Evolutionary conservation across 305 asterid species (phyloP).

Genomic region (Rubia peregrina): DNA sequence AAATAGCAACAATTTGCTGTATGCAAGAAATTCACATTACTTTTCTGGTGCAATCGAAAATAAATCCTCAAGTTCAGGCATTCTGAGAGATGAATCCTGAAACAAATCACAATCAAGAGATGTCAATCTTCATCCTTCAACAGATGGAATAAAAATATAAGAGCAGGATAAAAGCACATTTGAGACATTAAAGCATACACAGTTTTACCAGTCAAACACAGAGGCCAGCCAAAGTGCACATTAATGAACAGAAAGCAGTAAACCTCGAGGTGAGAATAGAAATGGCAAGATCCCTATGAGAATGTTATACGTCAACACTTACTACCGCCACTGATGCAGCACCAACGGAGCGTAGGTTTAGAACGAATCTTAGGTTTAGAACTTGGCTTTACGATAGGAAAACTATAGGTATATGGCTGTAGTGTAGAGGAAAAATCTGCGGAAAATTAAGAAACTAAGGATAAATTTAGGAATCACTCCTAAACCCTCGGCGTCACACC

Average conservation of each 20-base stretch:
- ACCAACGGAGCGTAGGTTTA: too few relatives aligned
- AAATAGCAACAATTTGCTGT: constrained; percentile 1
- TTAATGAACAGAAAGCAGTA: background rate
- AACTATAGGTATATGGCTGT: too few relatives aligned
- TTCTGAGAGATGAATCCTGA: constrained; percentile 87
- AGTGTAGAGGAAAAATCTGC: too few relatives aligned
- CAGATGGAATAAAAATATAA: background rate
- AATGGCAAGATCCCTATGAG: background rate
- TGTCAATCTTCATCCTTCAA: background rate
- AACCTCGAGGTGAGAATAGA: background rate
- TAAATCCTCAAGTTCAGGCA: constrained; percentile 80
- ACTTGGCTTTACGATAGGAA: too few relatives aligned
- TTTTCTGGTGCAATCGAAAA: constrained; percentile 95
- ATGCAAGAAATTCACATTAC: constrained; percentile 36
- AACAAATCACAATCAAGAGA: constrained; percentile 25
- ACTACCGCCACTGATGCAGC: background rate
- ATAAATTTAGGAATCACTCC: too few relatives aligned
- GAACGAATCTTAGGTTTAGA: too few relatives aligned
- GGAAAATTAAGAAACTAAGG: too few relatives aligned
- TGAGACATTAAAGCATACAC: background rate
- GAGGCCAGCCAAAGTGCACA: background rate
- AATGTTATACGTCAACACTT: background rate
- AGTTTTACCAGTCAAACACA: constrained; percentile 1
- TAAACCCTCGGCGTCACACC: too few relatives aligned
- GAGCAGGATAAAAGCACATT: background rate